These are phyloP conservation scores for Pisolithus sp. DNA, from an alignment of 768 basidiomycete species.

Conservation along the genomic window DNA sequence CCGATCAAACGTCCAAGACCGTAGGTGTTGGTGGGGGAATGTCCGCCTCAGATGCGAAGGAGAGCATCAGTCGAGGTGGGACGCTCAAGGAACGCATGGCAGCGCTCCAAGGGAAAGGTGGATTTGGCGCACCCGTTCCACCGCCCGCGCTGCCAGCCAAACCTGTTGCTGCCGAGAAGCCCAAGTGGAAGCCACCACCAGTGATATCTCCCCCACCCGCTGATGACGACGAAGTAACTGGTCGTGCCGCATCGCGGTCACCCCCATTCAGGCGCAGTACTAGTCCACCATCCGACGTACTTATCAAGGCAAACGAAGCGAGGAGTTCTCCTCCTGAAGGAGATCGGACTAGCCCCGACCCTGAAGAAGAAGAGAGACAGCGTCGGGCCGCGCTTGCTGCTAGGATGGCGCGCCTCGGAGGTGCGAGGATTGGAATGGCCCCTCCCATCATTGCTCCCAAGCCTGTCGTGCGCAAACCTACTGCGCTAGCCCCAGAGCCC, in stretches of 20 bases:
- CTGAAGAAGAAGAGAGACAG: conserved; percentile 65
- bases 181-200: conserved; percentile 85
- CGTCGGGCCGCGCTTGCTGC: conserved; percentile 85
- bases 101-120: conserved; percentile 79
- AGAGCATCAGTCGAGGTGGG: conserved; percentile 71
- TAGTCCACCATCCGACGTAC: conserved; percentile 14
- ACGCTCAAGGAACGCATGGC: conserved; percentile 95
- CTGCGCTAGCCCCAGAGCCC: conserved; percentile 13
- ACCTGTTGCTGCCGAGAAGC: conserved; percentile 62
- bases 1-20: conserved; percentile 14
- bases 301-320: conserved; percentile 17
- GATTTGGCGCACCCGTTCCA: conserved; percentile 50
- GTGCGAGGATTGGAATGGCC: conserved; percentile 74
- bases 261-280: conserved; percentile 25
- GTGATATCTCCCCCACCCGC: conserved; percentile 36
- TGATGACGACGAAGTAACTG: conserved; percentile 36
- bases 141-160: conserved; percentile 44
- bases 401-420: conserved; percentile 89
- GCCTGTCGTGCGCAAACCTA: conserved; percentile 33
- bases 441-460: conserved; percentile 64
- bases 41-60: conserved; percentile 84
- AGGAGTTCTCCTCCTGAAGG: conserved; percentile 19
- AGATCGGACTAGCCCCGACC: conserved; percentile 33
- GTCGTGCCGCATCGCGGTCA: conserved; percentile 26
- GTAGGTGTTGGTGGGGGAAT: conserved; percentile 37